These are phyloP conservation scores for Cryptococcus maquisensis DNA, from an alignment of 1,284 basidiomycete genomes.

Conservation along the genomic window DNA sequence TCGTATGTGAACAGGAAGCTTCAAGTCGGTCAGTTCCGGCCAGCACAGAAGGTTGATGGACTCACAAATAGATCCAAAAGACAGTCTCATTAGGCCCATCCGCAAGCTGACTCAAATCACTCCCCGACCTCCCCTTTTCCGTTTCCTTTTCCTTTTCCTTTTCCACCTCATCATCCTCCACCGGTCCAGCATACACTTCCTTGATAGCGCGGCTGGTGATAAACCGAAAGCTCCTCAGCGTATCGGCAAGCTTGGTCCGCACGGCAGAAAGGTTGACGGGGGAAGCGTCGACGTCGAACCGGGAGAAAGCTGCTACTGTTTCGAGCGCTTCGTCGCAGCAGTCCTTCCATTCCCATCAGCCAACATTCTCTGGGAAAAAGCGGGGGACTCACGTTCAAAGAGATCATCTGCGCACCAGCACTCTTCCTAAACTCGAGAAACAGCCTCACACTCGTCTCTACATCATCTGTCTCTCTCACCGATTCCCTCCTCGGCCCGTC, in stretches of 20 bases:
- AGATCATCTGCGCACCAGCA: slow-evolving; percentile 70
- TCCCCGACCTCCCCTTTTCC: slow-evolving; percentile 1
- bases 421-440: slow-evolving; percentile 80
- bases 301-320: slow-evolving; percentile 33
- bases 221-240: slow-evolving; percentile 60
- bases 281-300: not conserved
- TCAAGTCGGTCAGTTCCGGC: slow-evolving; percentile 19
- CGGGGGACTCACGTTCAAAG: slow-evolving; percentile 61
- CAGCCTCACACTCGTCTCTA: slow-evolving; percentile 66
- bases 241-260: slow-evolving; percentile 62
- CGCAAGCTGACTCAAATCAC: not conserved
- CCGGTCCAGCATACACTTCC: slow-evolving; percentile 61
- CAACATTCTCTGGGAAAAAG: no score
- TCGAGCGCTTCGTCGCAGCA: slow-evolving; percentile 41
- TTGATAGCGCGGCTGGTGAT: slow-evolving; percentile 74
- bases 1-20: slow-evolving; percentile 92
- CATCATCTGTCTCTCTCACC: slow-evolving; percentile 50
- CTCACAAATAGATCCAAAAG: slow-evolving; percentile 86
- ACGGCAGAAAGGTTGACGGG: slow-evolving; percentile 59
- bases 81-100: slow-evolving; percentile 55
- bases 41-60: slow-evolving; percentile 11
- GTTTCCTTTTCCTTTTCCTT: not conserved
- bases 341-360: slow-evolving; percentile 18
- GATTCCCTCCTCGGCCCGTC: not conserved
- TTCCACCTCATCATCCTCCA: not conserved